Conservation (phyloP, 1,284 basidiomycete species). For the Sporisorium graminicola region DNA sequence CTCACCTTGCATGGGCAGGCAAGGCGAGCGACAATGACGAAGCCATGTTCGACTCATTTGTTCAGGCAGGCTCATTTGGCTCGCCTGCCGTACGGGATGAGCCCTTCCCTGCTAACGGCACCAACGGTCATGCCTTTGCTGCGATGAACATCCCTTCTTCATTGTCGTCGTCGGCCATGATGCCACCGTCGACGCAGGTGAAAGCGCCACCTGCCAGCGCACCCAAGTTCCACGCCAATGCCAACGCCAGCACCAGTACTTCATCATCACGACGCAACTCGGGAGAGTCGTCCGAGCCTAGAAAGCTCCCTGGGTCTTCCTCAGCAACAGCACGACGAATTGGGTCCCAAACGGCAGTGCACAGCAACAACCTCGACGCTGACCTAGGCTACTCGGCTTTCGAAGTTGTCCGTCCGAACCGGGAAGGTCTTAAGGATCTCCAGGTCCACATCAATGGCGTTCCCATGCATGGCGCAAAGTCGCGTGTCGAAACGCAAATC, state of each 20-base stretch:
- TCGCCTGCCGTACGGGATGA: slow-evolving; percentile 32
- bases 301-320: slow-evolving; percentile 28
- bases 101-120: slow-evolving; percentile 14
- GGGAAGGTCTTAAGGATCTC: slow-evolving; percentile 56
- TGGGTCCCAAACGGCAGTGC: slow-evolving; percentile 48
- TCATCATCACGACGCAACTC: slow-evolving; percentile 55
- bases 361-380: slow-evolving; percentile 60
- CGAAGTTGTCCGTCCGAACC: slow-evolving; percentile 54
- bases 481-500: slow-evolving; percentile 85
- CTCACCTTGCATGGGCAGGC: slow-evolving; percentile 32
- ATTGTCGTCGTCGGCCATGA: slow-evolving; percentile 24
- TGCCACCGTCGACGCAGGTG: slow-evolving; percentile 31
- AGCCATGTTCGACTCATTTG: slow-evolving; percentile 64
- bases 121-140: slow-evolving; percentile 30
- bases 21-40: slow-evolving; percentile 55
- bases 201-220: slow-evolving; percentile 9
- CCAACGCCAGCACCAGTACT: slow-evolving; percentile 23
- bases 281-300: slow-evolving; percentile 43
- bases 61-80: slow-evolving; percentile 59
- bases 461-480: slow-evolving; percentile 87
- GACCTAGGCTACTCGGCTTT: slow-evolving; percentile 59
- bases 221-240: slow-evolving; percentile 3
- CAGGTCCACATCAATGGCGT: slow-evolving; percentile 80
- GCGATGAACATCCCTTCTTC: slow-evolving; percentile 33
- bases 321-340: slow-evolving; percentile 23